Evolutionary conservation across 140 eudicot genomes (phyloP).

Genomic region (Ambrosia hybrid): DNA sequence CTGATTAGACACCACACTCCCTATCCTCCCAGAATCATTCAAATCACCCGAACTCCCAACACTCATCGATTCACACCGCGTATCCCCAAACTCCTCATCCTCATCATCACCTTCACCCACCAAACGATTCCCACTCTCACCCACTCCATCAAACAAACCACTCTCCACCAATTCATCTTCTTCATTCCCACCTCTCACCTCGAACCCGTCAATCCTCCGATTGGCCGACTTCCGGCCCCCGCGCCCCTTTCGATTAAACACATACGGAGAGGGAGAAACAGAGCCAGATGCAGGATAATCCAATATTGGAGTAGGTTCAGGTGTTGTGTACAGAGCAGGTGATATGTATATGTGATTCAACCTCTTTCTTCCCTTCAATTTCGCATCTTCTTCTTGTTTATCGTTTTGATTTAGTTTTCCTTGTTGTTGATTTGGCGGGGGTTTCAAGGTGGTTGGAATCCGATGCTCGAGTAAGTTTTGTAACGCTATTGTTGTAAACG

Average conservation of each 20-base stretch:
- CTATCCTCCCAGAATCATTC: conserved; percentile 34
- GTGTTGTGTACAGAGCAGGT: conserved; percentile 69
- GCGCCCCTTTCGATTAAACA: conserved; percentile 70
- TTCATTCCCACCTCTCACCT: conserved; percentile 14
- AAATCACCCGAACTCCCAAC: conserved; percentile 45
- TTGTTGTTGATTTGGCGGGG: too few relatives aligned
- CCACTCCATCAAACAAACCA: conserved; percentile 20
- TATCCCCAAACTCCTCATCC: conserved; percentile 46
- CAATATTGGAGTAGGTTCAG: conserved; percentile 63
- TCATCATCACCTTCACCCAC: conserved; percentile 23
- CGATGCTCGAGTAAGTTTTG: conserved; percentile 42
- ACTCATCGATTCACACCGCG: conserved; percentile 45
- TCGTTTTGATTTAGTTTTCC: background rate
- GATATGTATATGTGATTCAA: conserved; percentile 57
- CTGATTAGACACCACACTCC: conserved; percentile 54
- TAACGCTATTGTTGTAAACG: conserved; percentile 42
- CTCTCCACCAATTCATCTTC: conserved; percentile 24
- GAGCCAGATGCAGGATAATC: conserved; percentile 39
- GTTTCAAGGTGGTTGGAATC: conserved; percentile 3
- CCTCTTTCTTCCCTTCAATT: conserved; percentile 20
- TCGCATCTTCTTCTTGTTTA: background rate
- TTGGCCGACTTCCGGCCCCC: conserved; percentile 41
- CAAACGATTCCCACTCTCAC: background rate
- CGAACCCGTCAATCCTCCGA: conserved; percentile 32
- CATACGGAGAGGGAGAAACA: conserved; percentile 64